These are phyloP conservation scores for Nematocida parisii DNA, from an alignment of 371 early-diverging fungal species.

Conservation along the genomic window DNA sequence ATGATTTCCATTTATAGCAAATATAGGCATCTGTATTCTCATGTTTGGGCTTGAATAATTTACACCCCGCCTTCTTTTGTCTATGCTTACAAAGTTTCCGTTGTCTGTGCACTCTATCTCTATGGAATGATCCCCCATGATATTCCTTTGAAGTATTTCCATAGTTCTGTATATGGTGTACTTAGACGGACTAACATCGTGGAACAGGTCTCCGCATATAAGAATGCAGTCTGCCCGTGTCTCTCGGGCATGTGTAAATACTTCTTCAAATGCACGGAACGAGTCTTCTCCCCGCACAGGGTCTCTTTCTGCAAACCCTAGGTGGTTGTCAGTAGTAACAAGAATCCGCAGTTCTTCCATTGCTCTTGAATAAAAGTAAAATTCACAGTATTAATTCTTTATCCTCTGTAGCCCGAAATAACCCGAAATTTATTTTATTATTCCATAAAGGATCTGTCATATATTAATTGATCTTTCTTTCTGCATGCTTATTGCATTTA, in stretches of 20 bases:
- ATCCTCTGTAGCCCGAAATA: background rate
- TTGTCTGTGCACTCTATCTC: slow-evolving; percentile 72
- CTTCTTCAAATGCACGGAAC: slow-evolving; percentile 85
- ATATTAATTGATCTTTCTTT: too few species aligned
- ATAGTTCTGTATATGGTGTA: slow-evolving; percentile 76
- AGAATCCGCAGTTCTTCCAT: slow-evolving; percentile 43
- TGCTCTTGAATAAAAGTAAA: slow-evolving; percentile 25
- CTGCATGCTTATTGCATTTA: too few species aligned
- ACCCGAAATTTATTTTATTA: too few species aligned
- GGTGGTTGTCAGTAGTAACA: slow-evolving; percentile 82
- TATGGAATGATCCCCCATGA: slow-evolving; percentile 74
- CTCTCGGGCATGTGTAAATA: slow-evolving; percentile 76
- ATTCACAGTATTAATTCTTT: background rate
- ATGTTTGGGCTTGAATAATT: slow-evolving; percentile 84
- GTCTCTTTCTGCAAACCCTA: slow-evolving; percentile 90
- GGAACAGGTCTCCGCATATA: slow-evolving; percentile 96
- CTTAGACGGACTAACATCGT: slow-evolving; percentile 89
- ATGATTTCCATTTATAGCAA: slow-evolving; percentile 97
- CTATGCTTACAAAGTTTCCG: slow-evolving; percentile 53
- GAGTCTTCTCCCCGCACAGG: slow-evolving; percentile 84
- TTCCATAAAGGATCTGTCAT: too few species aligned
- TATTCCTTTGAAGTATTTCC: slow-evolving; percentile 76
- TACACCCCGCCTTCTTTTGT: slow-evolving; percentile 70
- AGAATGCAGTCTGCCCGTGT: slow-evolving; percentile 72
- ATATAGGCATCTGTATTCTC: slow-evolving; percentile 81